Conservation (phyloP, 257 asterid genomes). For the Solanum ahanhuiri region DNA sequence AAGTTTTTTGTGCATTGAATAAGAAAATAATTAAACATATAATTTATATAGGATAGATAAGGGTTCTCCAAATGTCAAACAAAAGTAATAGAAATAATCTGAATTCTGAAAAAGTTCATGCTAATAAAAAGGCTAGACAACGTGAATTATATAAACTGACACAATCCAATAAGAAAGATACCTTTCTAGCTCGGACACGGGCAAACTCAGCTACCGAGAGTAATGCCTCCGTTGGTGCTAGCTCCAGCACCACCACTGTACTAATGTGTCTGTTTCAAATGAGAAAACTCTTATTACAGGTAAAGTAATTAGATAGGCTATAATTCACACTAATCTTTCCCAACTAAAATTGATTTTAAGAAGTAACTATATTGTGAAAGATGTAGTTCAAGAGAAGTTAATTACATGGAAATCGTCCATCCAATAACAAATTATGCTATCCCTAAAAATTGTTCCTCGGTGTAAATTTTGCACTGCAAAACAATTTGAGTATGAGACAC, state of each 20-base stretch:
- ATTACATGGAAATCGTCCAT: not conserved
- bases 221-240: not conserved
- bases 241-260: not conserved
- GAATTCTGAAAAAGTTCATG: not conserved
- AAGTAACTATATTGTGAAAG: not conserved
- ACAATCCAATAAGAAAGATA: too few species aligned
- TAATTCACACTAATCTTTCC: too few species aligned
- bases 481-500: not conserved
- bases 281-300: not conserved
- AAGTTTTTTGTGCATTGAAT: not conserved
- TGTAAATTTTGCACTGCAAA: not conserved
- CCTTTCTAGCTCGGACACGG: not conserved
- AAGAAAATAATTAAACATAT: not conserved
- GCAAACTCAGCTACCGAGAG: not conserved
- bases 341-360: too few species aligned
- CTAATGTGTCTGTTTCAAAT: not conserved
- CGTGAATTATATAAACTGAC: not conserved
- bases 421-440: not conserved
- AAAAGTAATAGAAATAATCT: too few species aligned
- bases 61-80: not conserved
- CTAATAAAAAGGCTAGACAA: not conserved
- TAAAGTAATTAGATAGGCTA: too few species aligned
- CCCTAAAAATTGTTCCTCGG: not conserved
- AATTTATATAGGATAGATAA: too few species aligned
- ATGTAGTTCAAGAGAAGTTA: not conserved